These are phyloP conservation scores for Trichoderma koningii DNA, from an alignment of 2,329 filamentous ascomycete species.

Conservation along the genomic window DNA sequence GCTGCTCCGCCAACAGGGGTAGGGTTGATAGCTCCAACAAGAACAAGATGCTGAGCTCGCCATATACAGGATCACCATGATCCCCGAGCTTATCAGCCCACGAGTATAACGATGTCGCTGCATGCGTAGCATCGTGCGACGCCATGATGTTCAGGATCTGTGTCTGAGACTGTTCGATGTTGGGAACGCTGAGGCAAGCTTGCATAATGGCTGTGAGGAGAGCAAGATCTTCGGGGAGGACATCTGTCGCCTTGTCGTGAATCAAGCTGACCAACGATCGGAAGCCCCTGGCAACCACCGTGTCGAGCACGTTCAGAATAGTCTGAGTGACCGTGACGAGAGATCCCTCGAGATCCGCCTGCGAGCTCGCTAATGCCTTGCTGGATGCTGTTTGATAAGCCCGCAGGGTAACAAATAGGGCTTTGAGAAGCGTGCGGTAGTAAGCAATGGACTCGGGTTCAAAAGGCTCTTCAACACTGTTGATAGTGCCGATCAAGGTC, in stretches of 20 bases:
- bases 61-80: constrained; percentile 84
- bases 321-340: constrained; percentile 57
- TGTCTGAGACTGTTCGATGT: constrained; percentile 69
- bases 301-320: constrained; percentile 77
- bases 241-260: constrained; percentile 67
- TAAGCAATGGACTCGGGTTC: constrained; percentile 61
- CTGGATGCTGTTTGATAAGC: constrained; percentile 54
- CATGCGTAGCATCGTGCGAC: constrained; percentile 73
- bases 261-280: constrained; percentile 77
- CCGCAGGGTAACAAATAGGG: constrained; percentile 80
- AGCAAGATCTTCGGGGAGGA: constrained; percentile 77
- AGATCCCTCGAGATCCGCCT: constrained; percentile 40
- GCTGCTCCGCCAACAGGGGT: constrained; percentile 79
- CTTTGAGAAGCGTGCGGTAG: constrained; percentile 80
- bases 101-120: constrained; percentile 84
- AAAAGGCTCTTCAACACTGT: constrained; percentile 57
- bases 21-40: constrained; percentile 84
- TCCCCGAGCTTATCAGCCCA: constrained; percentile 85
- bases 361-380: constrained; percentile 37
- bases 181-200: constrained; percentile 76
- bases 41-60: constrained; percentile 87
- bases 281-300: constrained; percentile 80
- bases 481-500: constrained; percentile 55
- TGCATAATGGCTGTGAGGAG: constrained; percentile 88
- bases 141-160: constrained; percentile 72